A percentile compares a stretch with the other conserved stretches of the same genome.
Evolutionary conservation across 306 rosid species (phyloP).

Genomic region (Quercus aquifolioides): DNA sequence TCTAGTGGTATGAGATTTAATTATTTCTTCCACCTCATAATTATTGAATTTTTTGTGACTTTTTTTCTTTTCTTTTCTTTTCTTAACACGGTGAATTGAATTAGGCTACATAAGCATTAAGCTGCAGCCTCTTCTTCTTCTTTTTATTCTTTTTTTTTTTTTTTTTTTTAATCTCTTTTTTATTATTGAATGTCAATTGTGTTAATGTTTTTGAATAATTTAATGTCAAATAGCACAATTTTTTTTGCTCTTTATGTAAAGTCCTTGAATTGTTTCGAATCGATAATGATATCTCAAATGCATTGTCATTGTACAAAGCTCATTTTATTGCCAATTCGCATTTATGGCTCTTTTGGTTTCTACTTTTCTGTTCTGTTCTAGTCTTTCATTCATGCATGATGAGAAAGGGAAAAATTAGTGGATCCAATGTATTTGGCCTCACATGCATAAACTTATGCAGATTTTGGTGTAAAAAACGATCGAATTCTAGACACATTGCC

Average conservation of each 20-base stretch:
- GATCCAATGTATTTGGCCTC: neutral
- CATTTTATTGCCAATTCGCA: neutral
- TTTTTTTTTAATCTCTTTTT: slow-evolving; percentile 14
- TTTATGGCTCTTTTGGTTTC: neutral
- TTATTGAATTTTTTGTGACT: slow-evolving; percentile 43
- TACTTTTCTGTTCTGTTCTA: neutral
- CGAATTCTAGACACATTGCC: neutral
- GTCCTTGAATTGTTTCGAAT: neutral
- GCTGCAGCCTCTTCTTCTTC: slow-evolving; percentile 28
- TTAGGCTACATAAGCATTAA: slow-evolving; percentile 40
- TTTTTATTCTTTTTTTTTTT: slow-evolving; percentile 10
- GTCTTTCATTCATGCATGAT: neutral
- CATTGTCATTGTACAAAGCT: neutral
- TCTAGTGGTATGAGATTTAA: slow-evolving; percentile 58
- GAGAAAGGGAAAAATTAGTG: neutral
- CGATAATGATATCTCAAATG: too few species aligned
- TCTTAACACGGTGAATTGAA: slow-evolving; percentile 53
- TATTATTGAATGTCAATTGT: slow-evolving; percentile 32
- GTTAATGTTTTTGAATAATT: slow-evolving; percentile 33
- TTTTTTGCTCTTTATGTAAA: slow-evolving; percentile 22
- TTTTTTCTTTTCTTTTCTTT: slow-evolving; percentile 38
- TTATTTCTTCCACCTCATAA: slow-evolving; percentile 26
- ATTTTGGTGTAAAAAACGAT: neutral
- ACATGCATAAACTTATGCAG: neutral
- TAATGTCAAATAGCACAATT: slow-evolving; percentile 25